A percentile compares a stretch with the other conserved stretches of the same genome.
phyloP scores from a whole-genome alignment of 1,284 basidiomycete species.

The Anthracocystis setariae region DNA sequence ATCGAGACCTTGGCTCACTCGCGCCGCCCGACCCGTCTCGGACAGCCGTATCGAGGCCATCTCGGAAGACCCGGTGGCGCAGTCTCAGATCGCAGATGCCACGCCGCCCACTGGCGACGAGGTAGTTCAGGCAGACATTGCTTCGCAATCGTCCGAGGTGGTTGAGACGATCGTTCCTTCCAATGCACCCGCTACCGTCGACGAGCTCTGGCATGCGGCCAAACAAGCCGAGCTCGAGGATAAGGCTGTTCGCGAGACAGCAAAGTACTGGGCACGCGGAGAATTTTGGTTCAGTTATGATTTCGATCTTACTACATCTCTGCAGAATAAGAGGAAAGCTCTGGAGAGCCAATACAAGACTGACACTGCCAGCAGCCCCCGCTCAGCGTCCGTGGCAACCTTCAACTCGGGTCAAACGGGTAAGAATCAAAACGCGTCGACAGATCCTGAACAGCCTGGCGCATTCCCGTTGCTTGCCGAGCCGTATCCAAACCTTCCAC shows the following conservation, averaged over 20 bases:
- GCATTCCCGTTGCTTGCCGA: slow-evolving; percentile 72
- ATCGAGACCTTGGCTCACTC: slow-evolving; percentile 39
- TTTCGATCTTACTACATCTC: slow-evolving; percentile 70
- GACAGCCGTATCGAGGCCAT: slow-evolving; percentile 36
- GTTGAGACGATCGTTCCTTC: not conserved
- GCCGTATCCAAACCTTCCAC: slow-evolving; percentile 77
- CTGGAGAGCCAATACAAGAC: slow-evolving; percentile 34
- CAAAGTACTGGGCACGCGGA: slow-evolving; percentile 56
- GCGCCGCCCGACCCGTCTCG: slow-evolving; percentile 35
- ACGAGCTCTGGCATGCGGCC: slow-evolving; percentile 56
- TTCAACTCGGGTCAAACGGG: not conserved
- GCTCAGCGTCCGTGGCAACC: not conserved
- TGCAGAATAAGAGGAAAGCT: slow-evolving; percentile 69
- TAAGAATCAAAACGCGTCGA: not conserved
- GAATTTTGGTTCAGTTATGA: slow-evolving; percentile 69
- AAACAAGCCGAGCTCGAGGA: slow-evolving; percentile 60
- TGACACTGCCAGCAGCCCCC: not conserved
- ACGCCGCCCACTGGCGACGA: slow-evolving; percentile 10
- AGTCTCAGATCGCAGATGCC: slow-evolving; percentile 15
- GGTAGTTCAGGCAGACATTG: slow-evolving; percentile 4
- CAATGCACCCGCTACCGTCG: slow-evolving; percentile 12
- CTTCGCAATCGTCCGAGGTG: slow-evolving; percentile 4
- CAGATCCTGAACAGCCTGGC: not conserved
- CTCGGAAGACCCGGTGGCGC: slow-evolving; percentile 19
- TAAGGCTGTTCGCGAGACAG: slow-evolving; percentile 58